Evolutionary conservation across 345 rosid genomes (phyloP).

Genomic region (Eutrema yunnanense): DNA sequence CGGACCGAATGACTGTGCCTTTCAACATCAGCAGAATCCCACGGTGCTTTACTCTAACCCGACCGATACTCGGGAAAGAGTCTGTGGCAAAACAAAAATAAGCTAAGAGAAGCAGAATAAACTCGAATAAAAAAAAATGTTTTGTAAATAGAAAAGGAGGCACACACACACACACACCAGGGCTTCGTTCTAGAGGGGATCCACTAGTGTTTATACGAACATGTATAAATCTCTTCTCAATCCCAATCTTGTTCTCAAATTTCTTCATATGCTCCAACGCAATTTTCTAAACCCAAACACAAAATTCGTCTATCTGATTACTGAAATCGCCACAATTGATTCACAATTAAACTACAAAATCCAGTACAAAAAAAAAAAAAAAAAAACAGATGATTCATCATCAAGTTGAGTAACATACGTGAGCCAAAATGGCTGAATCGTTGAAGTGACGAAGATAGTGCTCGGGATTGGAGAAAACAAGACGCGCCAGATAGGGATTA

Average conservation of each 20-base stretch:
- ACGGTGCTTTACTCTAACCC: constrained; percentile 77
- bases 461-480: constrained; percentile 51
- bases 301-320: not conserved
- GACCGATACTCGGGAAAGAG: constrained; percentile 79
- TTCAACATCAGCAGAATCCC: constrained; percentile 73
- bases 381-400: no score
- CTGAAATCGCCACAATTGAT: not conserved
- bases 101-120: not conserved
- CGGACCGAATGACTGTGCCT: constrained; percentile 89
- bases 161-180: constrained; percentile 42
- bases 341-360: not conserved
- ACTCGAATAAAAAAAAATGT: not conserved
- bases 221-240: constrained; percentile 72
- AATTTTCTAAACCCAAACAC: constrained; percentile 38
- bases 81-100: constrained; percentile 36
- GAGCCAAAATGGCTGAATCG: constrained; percentile 76
- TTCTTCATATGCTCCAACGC: constrained; percentile 45
- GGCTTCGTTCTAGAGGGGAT: constrained; percentile 67
- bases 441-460: constrained; percentile 53
- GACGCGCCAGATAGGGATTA: constrained; percentile 55
- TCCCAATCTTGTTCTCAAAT: constrained; percentile 39
- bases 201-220: constrained; percentile 73
- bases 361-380: no score
- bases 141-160: not conserved
- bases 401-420: constrained; percentile 34